Percentiles rank a stretch among this genome's conserved stretches.
These are phyloP conservation scores for Zygnema cylindricum DNA, from an alignment of 139 green algal species.

Conservation along the genomic window DNA sequence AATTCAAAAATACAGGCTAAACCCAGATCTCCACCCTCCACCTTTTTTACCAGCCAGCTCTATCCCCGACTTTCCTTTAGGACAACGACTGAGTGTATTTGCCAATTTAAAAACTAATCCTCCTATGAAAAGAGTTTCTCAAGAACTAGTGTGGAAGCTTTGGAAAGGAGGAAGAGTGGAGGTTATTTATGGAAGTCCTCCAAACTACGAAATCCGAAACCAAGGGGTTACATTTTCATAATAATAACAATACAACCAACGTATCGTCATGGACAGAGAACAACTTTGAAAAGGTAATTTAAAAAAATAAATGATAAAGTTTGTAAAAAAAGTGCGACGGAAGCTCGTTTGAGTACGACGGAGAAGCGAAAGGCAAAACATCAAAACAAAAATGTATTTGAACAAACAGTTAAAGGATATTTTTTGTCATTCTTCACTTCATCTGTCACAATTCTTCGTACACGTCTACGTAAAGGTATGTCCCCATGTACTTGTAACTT, in stretches of 20 bases:
- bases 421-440: too few species aligned
- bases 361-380: too few species aligned
- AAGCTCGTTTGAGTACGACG: too few species aligned
- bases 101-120: background rate
- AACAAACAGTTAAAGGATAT: too few species aligned
- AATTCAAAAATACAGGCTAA: background rate
- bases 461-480: too few species aligned
- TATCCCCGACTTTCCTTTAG: background rate
- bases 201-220: background rate
- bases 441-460: too few species aligned
- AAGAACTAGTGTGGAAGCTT: background rate
- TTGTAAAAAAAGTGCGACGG: too few species aligned
- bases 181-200: background rate
- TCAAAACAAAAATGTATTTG: too few species aligned
- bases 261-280: background rate
- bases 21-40: background rate
- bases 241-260: background rate
- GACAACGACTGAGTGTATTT: background rate
- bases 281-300: too few species aligned
- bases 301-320: too few species aligned
- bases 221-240: slow-evolving; percentile 7
- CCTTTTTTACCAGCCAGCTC: background rate
- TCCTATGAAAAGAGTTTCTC: background rate
- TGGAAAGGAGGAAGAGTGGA: slow-evolving; percentile 13
- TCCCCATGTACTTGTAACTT: too few species aligned